Percentiles rank a stretch among this genome's conserved stretches.
Evolutionary conservation across 495 filamentous ascomycete genomes (phyloP).

Genomic region (Xylaria grammica): DNA sequence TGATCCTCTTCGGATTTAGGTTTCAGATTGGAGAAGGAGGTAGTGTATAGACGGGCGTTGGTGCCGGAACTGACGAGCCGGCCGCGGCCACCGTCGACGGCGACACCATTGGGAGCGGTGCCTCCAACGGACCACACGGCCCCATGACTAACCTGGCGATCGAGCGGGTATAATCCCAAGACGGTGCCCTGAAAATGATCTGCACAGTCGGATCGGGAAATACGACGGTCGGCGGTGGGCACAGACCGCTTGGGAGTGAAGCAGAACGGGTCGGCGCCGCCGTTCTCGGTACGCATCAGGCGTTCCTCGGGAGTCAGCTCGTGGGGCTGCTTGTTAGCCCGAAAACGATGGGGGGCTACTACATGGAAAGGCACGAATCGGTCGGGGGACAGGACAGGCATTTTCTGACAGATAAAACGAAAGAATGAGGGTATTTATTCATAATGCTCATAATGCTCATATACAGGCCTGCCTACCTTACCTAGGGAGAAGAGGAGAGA

Average conservation of each 20-base stretch:
- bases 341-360: slow-evolving; percentile 61
- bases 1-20: slow-evolving; percentile 53
- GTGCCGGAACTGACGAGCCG: slow-evolving; percentile 69
- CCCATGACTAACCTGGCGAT: slow-evolving; percentile 64
- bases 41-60: slow-evolving; percentile 75
- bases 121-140: slow-evolving; percentile 86
- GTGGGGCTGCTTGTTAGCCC: slow-evolving; percentile 64
- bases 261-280: slow-evolving; percentile 71
- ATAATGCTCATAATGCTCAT: slow-evolving; percentile 24
- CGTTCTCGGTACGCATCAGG: slow-evolving; percentile 61
- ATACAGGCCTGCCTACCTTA: slow-evolving; percentile 18
- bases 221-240: slow-evolving; percentile 33
- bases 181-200: slow-evolving; percentile 43
- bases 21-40: slow-evolving; percentile 61
- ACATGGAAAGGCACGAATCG: slow-evolving; percentile 69
- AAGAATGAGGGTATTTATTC: slow-evolving; percentile 35
- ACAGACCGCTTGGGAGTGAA: slow-evolving; percentile 47
- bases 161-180: slow-evolving; percentile 39
- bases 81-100: slow-evolving; percentile 65
- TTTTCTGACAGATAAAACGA: slow-evolving; percentile 35
- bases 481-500: slow-evolving; percentile 23
- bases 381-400: slow-evolving; percentile 56
- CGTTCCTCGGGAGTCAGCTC: slow-evolving; percentile 66
- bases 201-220: slow-evolving; percentile 39
- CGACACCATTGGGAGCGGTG: slow-evolving; percentile 55